Base-by-base conservation (phyloP, 2,329 filamentous ascomycete species). In the Coniochaeta hoffmannii region DNA sequence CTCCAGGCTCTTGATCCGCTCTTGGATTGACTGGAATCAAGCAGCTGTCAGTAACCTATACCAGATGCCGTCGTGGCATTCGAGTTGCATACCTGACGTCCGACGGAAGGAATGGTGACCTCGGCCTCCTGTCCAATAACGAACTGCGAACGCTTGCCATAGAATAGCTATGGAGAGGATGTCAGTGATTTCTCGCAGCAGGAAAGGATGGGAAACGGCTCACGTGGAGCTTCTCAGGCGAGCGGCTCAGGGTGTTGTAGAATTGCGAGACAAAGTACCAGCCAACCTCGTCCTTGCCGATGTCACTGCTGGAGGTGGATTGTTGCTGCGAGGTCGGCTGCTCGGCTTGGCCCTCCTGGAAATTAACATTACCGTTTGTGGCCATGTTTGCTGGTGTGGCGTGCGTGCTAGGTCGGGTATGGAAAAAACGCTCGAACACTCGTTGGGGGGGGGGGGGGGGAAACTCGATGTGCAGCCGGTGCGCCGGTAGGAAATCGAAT, bases 251-350 rank as follows among this genome's bases (percentile, higher is more conserved):
- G 59, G 91, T 99, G 64, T 90, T 97, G 77, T 99, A 99, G 80
- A 97, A 99, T 74, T 96, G 91, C 82, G 97, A 92, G 57, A 99
- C 94, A 65, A 99, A 99, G 77, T 93, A 97, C 94, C 94, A 99
- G 73, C 91, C 94, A 63, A 99, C 91, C 77, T 97, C 90, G 71
- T 96, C 91, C 78, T 96, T 97, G 65, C 80, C 78, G 38, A 84
- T 74, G 64, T 81, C 77, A 68, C 68, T 75, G 65, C 71, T 74
- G 55, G 65, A 65, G 38, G 68, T 64, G 31, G 59, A 64, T 66
- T 54, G 62, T 41, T 41, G 36, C 17, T 59, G 36, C 35, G 70
- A 58, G 54, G 67, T 64, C 57, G 67, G 64, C 60, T 74, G 72
- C 57, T 76, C 73, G 61, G 65, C 71, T 70, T 65, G 76, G 71